Evolutionary conservation across 2,329 filamentous ascomycete genomes (phyloP), one percentile per base, ranked within the genome.

Genomic region (Xylaria arbuscula): DNA sequence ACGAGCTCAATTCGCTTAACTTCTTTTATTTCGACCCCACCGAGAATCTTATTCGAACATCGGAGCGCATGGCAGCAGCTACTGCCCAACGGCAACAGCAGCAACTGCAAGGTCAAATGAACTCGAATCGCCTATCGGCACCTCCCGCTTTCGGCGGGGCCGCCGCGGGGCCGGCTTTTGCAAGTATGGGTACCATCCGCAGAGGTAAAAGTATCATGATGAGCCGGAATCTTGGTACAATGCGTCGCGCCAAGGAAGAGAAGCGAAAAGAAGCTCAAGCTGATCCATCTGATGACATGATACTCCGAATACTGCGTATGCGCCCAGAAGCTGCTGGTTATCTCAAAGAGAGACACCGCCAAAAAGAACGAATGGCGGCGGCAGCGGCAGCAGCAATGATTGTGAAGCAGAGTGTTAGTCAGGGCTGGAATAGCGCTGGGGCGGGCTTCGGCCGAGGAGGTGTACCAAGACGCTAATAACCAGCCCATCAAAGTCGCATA

Each of bases 11-110:
- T 72, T 95, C 93, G 70, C 88, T 99, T 71, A 97, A 97, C 83
- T 99, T 98, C 86, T 99, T 98, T 85, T 99, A 99, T 84, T 97
- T 96, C 77, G 94, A 98, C 76, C 88, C 92, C 38, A 97, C 94
- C 0, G 93, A 97, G 69, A 94, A 92, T 74, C 87, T 99, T 13
- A 93, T 98, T 74, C 92, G 95, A 59, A 97, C 93, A n/a, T 97
- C 93, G 2, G 96, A 99, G 81, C 89, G 93, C 64, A 99, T 99
- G 92, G 95, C 94, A 3, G 91, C 93, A 1, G 93, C 94, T 48
- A 97, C 92, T 3, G 91, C 92, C 10, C 88, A 93, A 68, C 89
- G 91, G 36, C 86, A 87, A 17, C 92, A 97, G 76, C 88, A 92
- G 74, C 90, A 94, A 76, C 86, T 87, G 32, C 81, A 85, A 66